These are phyloP conservation scores for Trichoderma orchidacearum DNA, from an alignment of 495 filamentous ascomycete genomes.

Conservation along the genomic window DNA sequence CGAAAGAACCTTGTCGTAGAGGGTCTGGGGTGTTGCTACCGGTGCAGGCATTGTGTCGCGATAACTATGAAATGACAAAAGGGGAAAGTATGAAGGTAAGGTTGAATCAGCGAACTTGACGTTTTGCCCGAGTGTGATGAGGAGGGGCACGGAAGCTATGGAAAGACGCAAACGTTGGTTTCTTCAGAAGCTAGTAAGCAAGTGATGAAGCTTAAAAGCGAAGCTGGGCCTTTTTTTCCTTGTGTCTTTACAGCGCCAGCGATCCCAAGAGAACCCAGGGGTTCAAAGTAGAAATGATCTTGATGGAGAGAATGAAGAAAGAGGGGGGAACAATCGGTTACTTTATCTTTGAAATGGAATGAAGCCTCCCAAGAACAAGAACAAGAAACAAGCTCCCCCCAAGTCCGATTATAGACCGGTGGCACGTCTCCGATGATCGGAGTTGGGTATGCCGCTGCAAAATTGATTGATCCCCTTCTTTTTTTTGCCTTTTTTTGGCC, in stretches of 20 bases:
- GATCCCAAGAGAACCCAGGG: not conserved
- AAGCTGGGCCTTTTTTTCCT: not conserved
- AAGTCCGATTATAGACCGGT: not conserved
- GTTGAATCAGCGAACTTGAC: not conserved
- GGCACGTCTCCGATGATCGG: constrained; percentile 15
- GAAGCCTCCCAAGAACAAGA: not conserved
- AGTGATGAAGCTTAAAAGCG: not conserved
- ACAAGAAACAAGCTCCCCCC: not conserved
- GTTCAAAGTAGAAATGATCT: not conserved
- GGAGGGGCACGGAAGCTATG: not conserved
- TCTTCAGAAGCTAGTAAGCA: not conserved
- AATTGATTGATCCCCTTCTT: no score
- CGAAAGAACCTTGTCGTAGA: constrained; percentile 96
- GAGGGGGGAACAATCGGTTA: not conserved
- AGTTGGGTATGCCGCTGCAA: no score
- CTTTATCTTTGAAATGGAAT: not conserved
- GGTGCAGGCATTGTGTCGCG: constrained; percentile 55
- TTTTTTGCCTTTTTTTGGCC: no score
- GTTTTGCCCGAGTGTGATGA: not conserved
- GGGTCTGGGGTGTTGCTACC: constrained; percentile 64
- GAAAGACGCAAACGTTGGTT: no score
- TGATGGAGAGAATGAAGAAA: not conserved
- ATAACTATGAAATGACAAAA: not conserved
- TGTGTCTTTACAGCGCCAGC: not conserved
- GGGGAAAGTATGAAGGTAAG: not conserved